phyloP scores from a whole-genome alignment of 2,329 filamentous ascomycete species.

The Alternaria rosae region DNA sequence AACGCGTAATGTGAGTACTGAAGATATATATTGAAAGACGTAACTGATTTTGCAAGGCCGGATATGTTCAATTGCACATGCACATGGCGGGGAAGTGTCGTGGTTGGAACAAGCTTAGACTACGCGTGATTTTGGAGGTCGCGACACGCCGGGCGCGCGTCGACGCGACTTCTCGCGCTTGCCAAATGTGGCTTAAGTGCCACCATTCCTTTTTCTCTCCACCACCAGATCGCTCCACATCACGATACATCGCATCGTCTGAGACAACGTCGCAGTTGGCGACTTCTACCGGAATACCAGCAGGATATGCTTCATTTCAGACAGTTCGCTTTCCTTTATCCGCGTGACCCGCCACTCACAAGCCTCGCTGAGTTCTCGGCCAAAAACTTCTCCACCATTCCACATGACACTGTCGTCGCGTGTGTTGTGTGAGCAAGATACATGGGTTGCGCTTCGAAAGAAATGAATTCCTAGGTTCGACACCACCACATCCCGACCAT shows the following conservation, averaged over 20 bases:
- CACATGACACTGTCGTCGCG: conserved; percentile 6
- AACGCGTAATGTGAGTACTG: background rate
- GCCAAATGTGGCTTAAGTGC: conserved; percentile 20
- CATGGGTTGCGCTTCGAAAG: background rate
- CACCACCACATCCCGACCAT: background rate
- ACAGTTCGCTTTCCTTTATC: background rate
- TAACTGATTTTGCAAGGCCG: background rate
- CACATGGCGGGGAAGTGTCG: conserved; percentile 18
- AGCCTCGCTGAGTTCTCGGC: background rate
- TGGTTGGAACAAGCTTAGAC: conserved; percentile 13
- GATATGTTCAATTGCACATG: conserved; percentile 16
- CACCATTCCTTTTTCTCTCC: conserved; percentile 4
- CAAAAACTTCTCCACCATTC: background rate
- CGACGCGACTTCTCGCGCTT: conserved; percentile 18
- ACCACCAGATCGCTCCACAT: background rate
- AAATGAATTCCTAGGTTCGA: background rate
- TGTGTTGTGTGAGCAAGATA: conserved; percentile 5
- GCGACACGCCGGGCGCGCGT: too few relatives aligned
- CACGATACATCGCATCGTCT: background rate
- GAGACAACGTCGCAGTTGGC: conserved; percentile 1
- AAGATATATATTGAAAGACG: background rate
- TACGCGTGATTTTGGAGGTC: conserved; percentile 12
- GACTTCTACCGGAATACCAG: background rate
- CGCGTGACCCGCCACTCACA: background rate
- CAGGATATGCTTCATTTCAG: background rate